These are phyloP conservation scores for Tylopilus vinaceipallidus DNA, from an alignment of 768 basidiomycete species.

Conservation along the genomic window DNA sequence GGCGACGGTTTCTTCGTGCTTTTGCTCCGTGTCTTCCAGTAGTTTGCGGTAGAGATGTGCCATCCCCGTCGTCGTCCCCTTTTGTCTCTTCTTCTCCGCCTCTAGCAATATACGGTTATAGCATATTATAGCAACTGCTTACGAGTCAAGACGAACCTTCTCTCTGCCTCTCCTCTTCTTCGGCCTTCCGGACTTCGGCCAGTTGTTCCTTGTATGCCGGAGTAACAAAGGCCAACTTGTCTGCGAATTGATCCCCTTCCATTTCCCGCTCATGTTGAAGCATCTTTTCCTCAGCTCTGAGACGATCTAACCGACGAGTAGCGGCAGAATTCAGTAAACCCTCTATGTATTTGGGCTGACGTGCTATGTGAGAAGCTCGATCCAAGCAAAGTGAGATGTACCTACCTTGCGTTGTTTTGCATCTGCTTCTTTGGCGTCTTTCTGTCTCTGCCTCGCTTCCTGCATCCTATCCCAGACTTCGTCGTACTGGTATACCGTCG, in stretches of 20 bases:
- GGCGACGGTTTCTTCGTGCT: slow-evolving; percentile 85
- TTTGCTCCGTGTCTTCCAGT: slow-evolving; percentile 73
- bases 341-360: slow-evolving; percentile 90
- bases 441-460: slow-evolving; percentile 71
- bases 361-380: slow-evolving; percentile 11
- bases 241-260: slow-evolving; percentile 91
- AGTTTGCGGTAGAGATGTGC: slow-evolving; percentile 80
- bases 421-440: slow-evolving; percentile 75
- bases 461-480: slow-evolving; percentile 97
- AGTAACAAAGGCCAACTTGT: slow-evolving; percentile 97
- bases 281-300: slow-evolving; percentile 98
- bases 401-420: slow-evolving; percentile 74
- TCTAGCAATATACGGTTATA: slow-evolving; percentile 21
- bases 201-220: slow-evolving; percentile 97
- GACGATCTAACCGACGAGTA: slow-evolving; percentile 83
- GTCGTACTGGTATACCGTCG: slow-evolving; percentile 91
- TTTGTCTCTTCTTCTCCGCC: slow-evolving; percentile 61
- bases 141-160: slow-evolving; percentile 61
- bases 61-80: slow-evolving; percentile 70
- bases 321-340: slow-evolving; percentile 76
- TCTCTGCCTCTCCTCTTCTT: slow-evolving; percentile 85
- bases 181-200: slow-evolving; percentile 85
- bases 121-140: not conserved
- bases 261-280: slow-evolving; percentile 88
- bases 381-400: slow-evolving; percentile 1